Evolutionary conservation across 441 rosid species (phyloP), one percentile per base, ranked within the genome.

Genomic region (Populus trichocarpa): DNA sequence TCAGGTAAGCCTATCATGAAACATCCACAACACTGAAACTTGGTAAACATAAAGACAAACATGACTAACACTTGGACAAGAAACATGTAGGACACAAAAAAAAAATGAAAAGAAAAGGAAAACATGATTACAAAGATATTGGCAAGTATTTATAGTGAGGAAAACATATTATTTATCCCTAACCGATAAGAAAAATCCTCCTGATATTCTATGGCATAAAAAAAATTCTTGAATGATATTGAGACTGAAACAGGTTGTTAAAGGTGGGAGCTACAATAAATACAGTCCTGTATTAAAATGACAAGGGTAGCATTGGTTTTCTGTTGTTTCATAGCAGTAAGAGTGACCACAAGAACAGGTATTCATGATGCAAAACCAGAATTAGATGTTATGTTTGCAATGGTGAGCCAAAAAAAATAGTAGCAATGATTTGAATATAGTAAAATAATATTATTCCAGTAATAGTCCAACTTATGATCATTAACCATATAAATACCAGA

Each of bases 1-100:
- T 93, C 98, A 32, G 94, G 93, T 77, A 96, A 87, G 23, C 83
- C 98, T 94, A 83, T n/a, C 88, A 83, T 71, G 26, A 80, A 8
- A 69, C 13, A 80, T 75, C 32, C 33, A 69, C 61, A 71, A 67
- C 5, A 74, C 57, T 25, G 72, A 68, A 78, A 74, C 38, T 72
- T 57, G 4, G 72, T 46, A 5, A 59, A 61, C 18, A 36, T 75
- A 65, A 77, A 53, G 53, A 65, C 16, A 57, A 36, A 70, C 57
- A 68, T n/a, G 13, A 16, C 71, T 25, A 28, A 8, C 12, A 74
- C 25, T 32, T 16, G 67, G 36, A 64, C 4, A 36, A 78, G 57
- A 38, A 25, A 46, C n/a, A 9, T 12, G 16, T 0, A 20, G 38
- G 25, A 14, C 64, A 59, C 53, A 57, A 36, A 38, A 23, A 73